A percentile compares a stretch with the other conserved stretches of the same genome.
Conservation (phyloP, 177 flowering plant species). For the Vitis hybrid region DNA sequence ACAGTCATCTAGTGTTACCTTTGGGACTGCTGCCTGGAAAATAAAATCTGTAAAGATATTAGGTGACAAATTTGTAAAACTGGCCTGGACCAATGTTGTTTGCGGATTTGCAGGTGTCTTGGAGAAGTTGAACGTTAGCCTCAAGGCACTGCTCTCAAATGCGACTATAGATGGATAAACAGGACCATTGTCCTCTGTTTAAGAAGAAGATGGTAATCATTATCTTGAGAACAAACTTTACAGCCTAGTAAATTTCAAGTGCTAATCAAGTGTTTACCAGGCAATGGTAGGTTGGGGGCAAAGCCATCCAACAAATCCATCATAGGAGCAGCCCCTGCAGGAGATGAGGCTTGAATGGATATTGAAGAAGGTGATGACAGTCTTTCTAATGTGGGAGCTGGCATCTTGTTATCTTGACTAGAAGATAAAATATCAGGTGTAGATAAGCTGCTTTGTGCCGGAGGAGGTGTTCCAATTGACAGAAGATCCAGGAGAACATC, state of each 20-base stretch:
- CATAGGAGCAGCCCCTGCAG: constrained; percentile 53
- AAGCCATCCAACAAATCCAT: constrained; percentile 86
- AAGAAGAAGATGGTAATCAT: constrained; percentile 14
- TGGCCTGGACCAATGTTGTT: constrained; percentile 66
- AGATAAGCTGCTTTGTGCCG: constrained; percentile 47
- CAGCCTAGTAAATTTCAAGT: constrained; percentile 7
- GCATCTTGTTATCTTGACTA: constrained; percentile 33
- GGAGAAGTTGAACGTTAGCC: constrained; percentile 71
- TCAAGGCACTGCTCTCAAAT: constrained; percentile 76
- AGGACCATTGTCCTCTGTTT: constrained; percentile 55
- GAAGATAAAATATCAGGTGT: constrained; percentile 45
- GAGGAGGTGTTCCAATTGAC: constrained; percentile 73
- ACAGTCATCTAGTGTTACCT: constrained; percentile 47
- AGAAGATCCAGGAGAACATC: constrained; percentile 84
- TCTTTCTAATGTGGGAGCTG: constrained; percentile 42
- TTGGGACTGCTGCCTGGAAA: constrained; percentile 99
- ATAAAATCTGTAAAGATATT: constrained; percentile 64
- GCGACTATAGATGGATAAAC: constrained; percentile 71
- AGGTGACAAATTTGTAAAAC: constrained; percentile 70
- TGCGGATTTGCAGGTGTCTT: constrained; percentile 72
- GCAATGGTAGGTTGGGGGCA: constrained; percentile 34
- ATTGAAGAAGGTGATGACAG: constrained; percentile 44
- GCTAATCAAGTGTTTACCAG: constrained; percentile 36
- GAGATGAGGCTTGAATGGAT: constrained; percentile 40
- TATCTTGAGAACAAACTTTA: background rate